phyloP scores from a whole-genome alignment of 768 basidiomycete genomes.

The Solioccasus polychromus region DNA sequence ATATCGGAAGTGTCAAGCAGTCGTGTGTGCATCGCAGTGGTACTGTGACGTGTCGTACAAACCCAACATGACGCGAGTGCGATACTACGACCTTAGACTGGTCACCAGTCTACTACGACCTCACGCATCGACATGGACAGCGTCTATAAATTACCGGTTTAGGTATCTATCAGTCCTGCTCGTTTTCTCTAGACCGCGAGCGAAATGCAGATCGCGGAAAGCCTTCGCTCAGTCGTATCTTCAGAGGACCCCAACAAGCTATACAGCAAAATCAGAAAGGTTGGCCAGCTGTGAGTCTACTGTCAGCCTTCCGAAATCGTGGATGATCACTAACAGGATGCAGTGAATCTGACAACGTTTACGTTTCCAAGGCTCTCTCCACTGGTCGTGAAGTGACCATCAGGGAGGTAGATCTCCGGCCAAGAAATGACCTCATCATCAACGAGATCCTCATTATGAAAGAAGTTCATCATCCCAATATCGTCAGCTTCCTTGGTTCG shows the following conservation, averaged over 20 bases:
- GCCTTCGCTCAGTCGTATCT: constrained; percentile 84
- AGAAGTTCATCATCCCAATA: constrained; percentile 94
- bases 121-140: too few relatives aligned
- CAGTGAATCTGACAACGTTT: constrained; percentile 96
- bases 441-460: constrained; percentile 99
- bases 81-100: too few relatives aligned
- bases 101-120: too few relatives aligned
- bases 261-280: constrained; percentile 98
- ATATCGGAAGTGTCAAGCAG: too few relatives aligned
- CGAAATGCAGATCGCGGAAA: constrained; percentile 99
- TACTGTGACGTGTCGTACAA: too few relatives aligned
- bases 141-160: too few relatives aligned
- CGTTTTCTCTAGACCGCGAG: too few relatives aligned
- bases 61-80: too few relatives aligned
- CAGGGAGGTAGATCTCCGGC: constrained; percentile 98
- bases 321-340: constrained; percentile 9
- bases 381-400: constrained; percentile 90
- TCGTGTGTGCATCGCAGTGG: too few relatives aligned
- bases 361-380: constrained; percentile 88
- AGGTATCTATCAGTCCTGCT: too few relatives aligned
- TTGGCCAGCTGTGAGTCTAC: constrained; percentile 88
- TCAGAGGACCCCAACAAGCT: constrained; percentile 83
- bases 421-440: constrained; percentile 95
- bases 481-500: constrained; percentile 92
- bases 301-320: neutral